Evolutionary conservation across 1,284 basidiomycete genomes (phyloP), one percentile per base, ranked within the genome.

Genomic region (Marasmius tenuissimus): DNA sequence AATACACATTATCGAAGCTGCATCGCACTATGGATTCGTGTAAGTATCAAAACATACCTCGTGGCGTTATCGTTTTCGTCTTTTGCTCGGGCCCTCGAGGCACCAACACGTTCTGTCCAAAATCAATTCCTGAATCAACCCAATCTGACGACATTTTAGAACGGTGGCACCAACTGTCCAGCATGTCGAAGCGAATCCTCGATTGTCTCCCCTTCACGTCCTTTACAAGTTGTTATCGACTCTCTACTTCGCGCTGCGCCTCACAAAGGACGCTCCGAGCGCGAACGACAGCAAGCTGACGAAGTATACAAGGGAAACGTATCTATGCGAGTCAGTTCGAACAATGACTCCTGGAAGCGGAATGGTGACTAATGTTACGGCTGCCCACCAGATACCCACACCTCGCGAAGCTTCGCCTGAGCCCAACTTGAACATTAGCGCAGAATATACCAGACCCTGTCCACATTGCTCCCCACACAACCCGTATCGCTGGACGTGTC

Each of bases 81-180:
- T 63, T n/a, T 47, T n/a, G 16, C 14, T 18, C 45, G 16, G 4
- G 16, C 20, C 16, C 45, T 47, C n/a, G 16, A 18, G 16, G 45
- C 16, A 10, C 8, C 16, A 11, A 47, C 40, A 42, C 40, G 40
- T 42, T 47, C 16, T 47, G 14, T 18, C 45, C n/a, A n/a, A 6
- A 18, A 45, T 45, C 42, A 5, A 7, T 57, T 63, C n/a, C n/a
- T n/a, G n/a, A 27, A 27, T 27, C 27, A 27, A 27, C 4, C 27
- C 27, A 27, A 27, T 27, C 27, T 27, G 27, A 27, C 27, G 27
- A 27, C 27, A 27, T 63, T 61, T 52, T 67, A 93, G 91, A 92
- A 92, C 68, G 89, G 90, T 35, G 91, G 91, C 50, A 88, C 88
- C 14, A 89, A 85, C 68, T 93, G 91, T 70, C 91, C 91, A 27